Conservation (phyloP, 1,284 basidiomycete species). For the Ceratobasidium sp. region DNA sequence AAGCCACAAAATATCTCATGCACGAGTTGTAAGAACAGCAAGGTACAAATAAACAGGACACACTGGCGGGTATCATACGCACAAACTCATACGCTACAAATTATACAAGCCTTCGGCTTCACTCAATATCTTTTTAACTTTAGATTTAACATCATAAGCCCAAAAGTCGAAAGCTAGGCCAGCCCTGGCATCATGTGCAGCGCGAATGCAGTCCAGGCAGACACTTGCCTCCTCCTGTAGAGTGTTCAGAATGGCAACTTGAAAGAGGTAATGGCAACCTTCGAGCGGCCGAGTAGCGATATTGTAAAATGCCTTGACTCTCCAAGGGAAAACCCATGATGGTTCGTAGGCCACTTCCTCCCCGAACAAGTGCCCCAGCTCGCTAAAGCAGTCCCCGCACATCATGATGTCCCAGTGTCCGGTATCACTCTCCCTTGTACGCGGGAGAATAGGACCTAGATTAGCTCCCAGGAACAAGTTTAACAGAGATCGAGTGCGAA, state of each 20-base stretch:
- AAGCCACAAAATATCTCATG: no score
- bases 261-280: not conserved
- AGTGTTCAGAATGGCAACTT: not conserved
- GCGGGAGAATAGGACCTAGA: not conserved
- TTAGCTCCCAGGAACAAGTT: not conserved
- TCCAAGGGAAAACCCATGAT: not conserved
- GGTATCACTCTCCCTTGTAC: not conserved
- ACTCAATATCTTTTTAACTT: not conserved
- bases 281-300: not conserved
- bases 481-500: not conserved
- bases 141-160: not conserved
- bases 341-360: not conserved
- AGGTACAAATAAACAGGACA: no score
- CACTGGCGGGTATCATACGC: no score
- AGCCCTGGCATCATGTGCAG: not conserved
- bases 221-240: not conserved
- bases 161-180: not conserved
- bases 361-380: not conserved
- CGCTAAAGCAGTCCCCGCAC: not conserved
- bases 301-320: not conserved
- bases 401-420: not conserved
- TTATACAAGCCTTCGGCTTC: not conserved
- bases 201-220: not conserved
- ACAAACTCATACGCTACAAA: not conserved
- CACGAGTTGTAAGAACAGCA: no score